A percentile compares a stretch with the other conserved stretches of the same genome.
These are phyloP conservation scores for Oryza meyeriana DNA, from an alignment of 176 grass and related monocot genomes.

Conservation along the genomic window DNA sequence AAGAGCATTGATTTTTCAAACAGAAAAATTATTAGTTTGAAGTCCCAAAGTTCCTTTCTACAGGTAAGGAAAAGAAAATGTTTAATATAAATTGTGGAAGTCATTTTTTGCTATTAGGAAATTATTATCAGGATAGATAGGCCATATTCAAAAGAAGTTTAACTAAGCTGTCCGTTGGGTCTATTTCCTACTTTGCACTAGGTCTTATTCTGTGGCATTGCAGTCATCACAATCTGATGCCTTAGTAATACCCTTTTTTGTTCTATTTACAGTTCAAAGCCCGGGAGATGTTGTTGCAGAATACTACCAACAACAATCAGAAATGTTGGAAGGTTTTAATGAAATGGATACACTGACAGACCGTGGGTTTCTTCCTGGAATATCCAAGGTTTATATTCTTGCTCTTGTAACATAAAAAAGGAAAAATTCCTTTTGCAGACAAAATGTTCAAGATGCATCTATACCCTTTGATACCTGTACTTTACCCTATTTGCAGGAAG, in stretches of 20 bases:
- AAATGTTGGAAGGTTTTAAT: slow-evolving; percentile 78
- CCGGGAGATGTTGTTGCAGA: slow-evolving; percentile 60
- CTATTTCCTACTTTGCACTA: not conserved
- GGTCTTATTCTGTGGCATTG: not conserved
- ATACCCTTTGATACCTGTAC: not conserved
- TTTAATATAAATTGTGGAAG: not conserved
- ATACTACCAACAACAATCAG: slow-evolving; percentile 68
- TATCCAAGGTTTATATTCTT: slow-evolving; percentile 54
- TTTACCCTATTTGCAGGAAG: slow-evolving; percentile 50
- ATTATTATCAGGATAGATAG: not conserved
- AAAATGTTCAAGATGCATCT: not conserved
- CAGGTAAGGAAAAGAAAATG: too few relatives aligned
- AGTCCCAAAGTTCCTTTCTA: too few relatives aligned
- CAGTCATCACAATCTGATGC: not conserved
- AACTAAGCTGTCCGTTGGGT: not conserved
- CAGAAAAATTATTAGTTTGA: too few relatives aligned
- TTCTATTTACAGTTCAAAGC: slow-evolving; percentile 26
- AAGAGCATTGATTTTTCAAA: too few relatives aligned
- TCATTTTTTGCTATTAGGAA: not conserved
- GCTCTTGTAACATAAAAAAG: slow-evolving; percentile 5
- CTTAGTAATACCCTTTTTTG: not conserved
- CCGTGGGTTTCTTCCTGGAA: slow-evolving; percentile 63
- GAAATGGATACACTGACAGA: slow-evolving; percentile 83
- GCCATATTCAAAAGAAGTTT: not conserved
- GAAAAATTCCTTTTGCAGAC: not conserved